A percentile compares a stretch with the other conserved stretches of the same genome.
Conservation (phyloP, 2,329 filamentous ascomycete species). For the Phyllosticta citrichinensis region DNA sequence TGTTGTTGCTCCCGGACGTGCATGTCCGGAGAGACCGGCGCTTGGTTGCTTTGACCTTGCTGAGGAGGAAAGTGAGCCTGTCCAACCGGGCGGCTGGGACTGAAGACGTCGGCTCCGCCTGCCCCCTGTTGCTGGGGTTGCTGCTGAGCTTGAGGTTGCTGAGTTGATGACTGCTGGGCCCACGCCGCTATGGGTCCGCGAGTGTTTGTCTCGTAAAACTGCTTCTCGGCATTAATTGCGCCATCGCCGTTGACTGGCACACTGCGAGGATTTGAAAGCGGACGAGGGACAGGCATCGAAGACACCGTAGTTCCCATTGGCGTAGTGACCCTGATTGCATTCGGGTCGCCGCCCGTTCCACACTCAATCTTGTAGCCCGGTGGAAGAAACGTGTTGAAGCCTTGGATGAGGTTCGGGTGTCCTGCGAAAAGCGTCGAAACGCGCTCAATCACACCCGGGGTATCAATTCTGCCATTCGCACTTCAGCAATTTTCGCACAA, state of each 20-base stretch:
- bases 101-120: conserved; percentile 31
- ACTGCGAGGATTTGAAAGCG: conserved; percentile 37
- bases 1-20: conserved; percentile 17
- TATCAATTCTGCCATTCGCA: conserved; percentile 59
- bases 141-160: conserved; percentile 15
- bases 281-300: conserved; percentile 56
- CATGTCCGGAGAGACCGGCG: conserved; percentile 26
- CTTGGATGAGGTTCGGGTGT: conserved; percentile 89
- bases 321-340: conserved; percentile 92
- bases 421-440: conserved; percentile 94
- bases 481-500: neutral
- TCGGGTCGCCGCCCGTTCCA: conserved; percentile 84
- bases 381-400: conserved; percentile 95
- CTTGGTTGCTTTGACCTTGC: conserved; percentile 22
- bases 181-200: conserved; percentile 21
- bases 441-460: conserved; percentile 90
- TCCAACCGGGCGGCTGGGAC: conserved; percentile 34
- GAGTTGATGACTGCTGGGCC: conserved; percentile 25
- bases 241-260: conserved; percentile 45
- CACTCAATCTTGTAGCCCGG: conserved; percentile 96
- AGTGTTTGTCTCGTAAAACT: conserved; percentile 26
- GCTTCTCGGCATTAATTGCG: conserved; percentile 32
- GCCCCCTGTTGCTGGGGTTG: conserved; percentile 20
- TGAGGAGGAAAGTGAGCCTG: conserved; percentile 28
- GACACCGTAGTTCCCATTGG: conserved; percentile 95